Evolutionary conservation across 202 grass and related monocot genomes (phyloP).

Genomic region (Bolboschoenoplectus hybrid): DNA sequence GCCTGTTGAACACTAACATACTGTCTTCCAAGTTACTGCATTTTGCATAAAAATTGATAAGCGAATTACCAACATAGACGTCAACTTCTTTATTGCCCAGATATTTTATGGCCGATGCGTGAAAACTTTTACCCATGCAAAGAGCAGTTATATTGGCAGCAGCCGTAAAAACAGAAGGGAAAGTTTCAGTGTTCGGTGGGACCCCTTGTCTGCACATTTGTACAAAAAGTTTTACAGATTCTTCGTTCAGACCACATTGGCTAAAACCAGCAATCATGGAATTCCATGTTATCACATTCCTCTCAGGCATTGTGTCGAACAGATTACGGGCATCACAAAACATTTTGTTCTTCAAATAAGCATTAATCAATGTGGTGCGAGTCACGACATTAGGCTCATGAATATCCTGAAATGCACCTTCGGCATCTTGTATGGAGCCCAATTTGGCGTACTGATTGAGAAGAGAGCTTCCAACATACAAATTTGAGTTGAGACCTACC

Average conservation of each 20-base stretch:
- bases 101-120: constrained; percentile 74
- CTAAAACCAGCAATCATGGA: constrained; percentile 71
- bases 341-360: constrained; percentile 65
- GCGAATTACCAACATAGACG: constrained; percentile 56
- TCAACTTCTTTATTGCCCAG: constrained; percentile 48
- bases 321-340: constrained; percentile 46
- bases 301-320: constrained; percentile 73
- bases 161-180: constrained; percentile 63
- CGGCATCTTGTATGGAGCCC: constrained; percentile 61
- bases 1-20: constrained; percentile 55
- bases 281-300: constrained; percentile 79
- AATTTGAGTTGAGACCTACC: constrained; percentile 57
- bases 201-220: constrained; percentile 64
- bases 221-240: constrained; percentile 54
- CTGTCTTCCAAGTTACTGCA: constrained; percentile 76
- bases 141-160: constrained; percentile 67
- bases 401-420: constrained; percentile 53
- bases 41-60: constrained; percentile 81
- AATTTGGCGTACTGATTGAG: constrained; percentile 77
- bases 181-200: constrained; percentile 52
- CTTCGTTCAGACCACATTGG: constrained; percentile 68
- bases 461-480: constrained; percentile 80
- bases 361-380: constrained; percentile 61
- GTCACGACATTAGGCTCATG: constrained; percentile 69
- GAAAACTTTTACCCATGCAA: constrained; percentile 67